These are phyloP conservation scores for Dendrocalamus latiflorus DNA, from an alignment of 202 grass and related monocot genomes.

Conservation along the genomic window DNA sequence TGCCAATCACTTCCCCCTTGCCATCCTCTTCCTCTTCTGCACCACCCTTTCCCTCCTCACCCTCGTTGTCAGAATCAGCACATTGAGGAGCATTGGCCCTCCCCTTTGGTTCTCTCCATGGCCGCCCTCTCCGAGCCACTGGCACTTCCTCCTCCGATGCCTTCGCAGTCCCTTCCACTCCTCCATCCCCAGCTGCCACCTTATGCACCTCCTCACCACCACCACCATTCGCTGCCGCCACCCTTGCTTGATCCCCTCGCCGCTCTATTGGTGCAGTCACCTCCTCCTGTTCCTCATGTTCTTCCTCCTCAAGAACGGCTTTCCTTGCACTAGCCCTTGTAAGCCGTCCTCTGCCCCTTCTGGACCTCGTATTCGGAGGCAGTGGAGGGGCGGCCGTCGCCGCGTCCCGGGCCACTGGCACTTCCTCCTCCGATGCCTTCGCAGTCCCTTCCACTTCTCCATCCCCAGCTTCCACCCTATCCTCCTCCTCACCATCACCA, in stretches of 20 bases:
- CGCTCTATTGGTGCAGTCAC: not conserved
- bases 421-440: conserved; percentile 7
- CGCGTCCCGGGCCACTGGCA: not conserved
- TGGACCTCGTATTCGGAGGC: conserved; percentile 15
- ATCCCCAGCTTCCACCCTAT: not conserved
- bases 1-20: not conserved
- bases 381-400: not conserved
- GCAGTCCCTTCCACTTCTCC: conserved; percentile 16
- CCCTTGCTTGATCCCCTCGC: not conserved
- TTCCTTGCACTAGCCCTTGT: conserved; percentile 11
- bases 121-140: not conserved
- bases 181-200: not conserved
- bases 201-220: not conserved
- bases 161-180: conserved; percentile 8
- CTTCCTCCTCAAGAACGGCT: not conserved
- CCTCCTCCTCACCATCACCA: not conserved
- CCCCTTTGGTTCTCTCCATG: not conserved
- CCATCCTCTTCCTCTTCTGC: not conserved
- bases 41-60: not conserved
- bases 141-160: not conserved
- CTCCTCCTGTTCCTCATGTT: conserved; percentile 5
- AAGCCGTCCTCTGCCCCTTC: conserved; percentile 2
- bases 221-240: not conserved
- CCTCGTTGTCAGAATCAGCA: not conserved
- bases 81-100: not conserved